A percentile compares a stretch with the other conserved stretches of the same genome.
These are phyloP conservation scores for Leersia perrieri DNA, from an alignment of 176 grass and related monocot genomes.

Conservation along the genomic window DNA sequence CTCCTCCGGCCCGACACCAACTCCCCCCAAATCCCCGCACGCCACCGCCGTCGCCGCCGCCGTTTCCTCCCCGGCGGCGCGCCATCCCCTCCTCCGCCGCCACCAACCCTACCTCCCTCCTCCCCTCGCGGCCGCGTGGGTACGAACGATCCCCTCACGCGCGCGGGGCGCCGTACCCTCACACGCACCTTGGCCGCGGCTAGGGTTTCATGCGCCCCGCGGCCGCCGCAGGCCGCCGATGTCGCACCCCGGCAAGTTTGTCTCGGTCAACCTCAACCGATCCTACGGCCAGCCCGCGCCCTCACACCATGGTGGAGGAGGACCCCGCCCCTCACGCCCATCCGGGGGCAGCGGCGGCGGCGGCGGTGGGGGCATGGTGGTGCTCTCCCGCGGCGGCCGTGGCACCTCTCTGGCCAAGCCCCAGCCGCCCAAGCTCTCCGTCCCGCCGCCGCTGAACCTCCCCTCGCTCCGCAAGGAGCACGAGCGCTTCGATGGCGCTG, in stretches of 20 bases:
- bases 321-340: conserved; percentile 48
- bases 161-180: not conserved
- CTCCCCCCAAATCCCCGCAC: conserved; percentile 31
- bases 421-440: conserved; percentile 73
- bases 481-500: conserved; percentile 73
- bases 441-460: conserved; percentile 91
- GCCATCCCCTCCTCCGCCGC: not conserved
- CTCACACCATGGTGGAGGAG: conserved; percentile 36
- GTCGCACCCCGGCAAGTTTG: conserved; percentile 86
- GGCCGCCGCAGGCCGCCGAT: conserved; percentile 46
- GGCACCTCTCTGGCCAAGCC: conserved; percentile 51
- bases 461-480: conserved; percentile 94
- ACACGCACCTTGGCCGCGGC: conserved; percentile 29
- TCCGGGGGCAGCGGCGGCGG: conserved; percentile 15
- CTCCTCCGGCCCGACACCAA: conserved; percentile 40
- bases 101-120: not conserved
- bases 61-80: conserved; percentile 47
- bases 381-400: conserved; percentile 70
- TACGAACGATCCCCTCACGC: not conserved
- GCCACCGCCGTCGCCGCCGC: conserved; percentile 39
- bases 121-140: not conserved
- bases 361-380: conserved; percentile 75
- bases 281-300: conserved; percentile 62
- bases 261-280: conserved; percentile 81
- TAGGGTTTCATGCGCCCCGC: conserved; percentile 59